A percentile compares a stretch with the other conserved stretches of the same genome.
These are phyloP conservation scores for Penicillium sp. DNA, from an alignment of 2,329 filamentous ascomycete species.

Conservation along the genomic window DNA sequence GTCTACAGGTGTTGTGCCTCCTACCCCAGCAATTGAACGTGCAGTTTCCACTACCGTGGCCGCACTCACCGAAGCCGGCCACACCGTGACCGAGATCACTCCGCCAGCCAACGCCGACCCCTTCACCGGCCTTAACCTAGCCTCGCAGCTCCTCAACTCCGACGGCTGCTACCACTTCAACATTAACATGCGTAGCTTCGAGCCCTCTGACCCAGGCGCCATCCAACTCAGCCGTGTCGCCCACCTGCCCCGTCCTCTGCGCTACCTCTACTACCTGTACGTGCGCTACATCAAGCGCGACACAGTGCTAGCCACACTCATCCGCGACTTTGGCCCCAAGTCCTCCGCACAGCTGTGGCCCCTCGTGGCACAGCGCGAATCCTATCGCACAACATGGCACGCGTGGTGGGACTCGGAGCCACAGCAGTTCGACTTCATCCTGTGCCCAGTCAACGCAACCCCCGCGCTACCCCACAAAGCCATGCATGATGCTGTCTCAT, in stretches of 20 bases:
- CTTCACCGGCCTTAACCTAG: conserved; percentile 70
- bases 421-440: conserved; percentile 71
- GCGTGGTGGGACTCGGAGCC: conserved; percentile 72
- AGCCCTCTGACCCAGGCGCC: conserved; percentile 75
- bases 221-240: conserved; percentile 70
- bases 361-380: conserved; percentile 70
- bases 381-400: conserved; percentile 72
- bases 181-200: conserved; percentile 69
- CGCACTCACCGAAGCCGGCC: conserved; percentile 66
- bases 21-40: conserved; percentile 75
- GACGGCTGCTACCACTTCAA: conserved; percentile 79
- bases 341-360: conserved; percentile 76
- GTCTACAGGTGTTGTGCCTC: conserved; percentile 65
- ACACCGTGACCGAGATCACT: conserved; percentile 64
- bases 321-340: conserved; percentile 69
- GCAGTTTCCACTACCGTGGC: conserved; percentile 67
- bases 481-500: conserved; percentile 79
- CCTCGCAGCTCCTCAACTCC: conserved; percentile 73
- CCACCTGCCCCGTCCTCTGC: conserved; percentile 65
- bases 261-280: conserved; percentile 84
- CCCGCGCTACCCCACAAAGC: conserved; percentile 81
- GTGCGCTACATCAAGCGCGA: conserved; percentile 79
- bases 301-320: conserved; percentile 69
- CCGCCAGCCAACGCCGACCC: conserved; percentile 70
- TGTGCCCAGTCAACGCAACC: conserved; percentile 83